phyloP scores from a whole-genome alignment of 768 basidiomycete species.

The Podaxis mareebaensis region DNA sequence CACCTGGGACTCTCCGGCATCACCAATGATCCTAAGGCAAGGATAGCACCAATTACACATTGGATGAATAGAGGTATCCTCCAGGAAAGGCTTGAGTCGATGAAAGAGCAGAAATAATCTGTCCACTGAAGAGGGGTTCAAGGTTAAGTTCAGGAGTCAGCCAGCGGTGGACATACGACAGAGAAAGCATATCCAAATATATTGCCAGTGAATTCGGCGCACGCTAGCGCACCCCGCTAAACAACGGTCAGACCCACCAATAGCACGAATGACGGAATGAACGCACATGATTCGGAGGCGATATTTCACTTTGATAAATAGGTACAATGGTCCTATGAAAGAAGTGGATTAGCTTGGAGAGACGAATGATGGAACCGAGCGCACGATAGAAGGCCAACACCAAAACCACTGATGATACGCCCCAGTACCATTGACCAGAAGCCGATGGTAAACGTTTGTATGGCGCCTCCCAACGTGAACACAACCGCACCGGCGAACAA shows the following conservation, averaged over 20 bases:
- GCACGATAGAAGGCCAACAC: constrained; percentile 78
- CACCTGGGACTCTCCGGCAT: constrained; percentile 88
- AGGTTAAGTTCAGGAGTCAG: neutral
- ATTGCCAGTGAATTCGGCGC: constrained; percentile 91
- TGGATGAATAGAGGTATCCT: constrained; percentile 81
- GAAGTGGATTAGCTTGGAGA: neutral
- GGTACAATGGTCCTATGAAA: constrained; percentile 74
- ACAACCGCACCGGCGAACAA: constrained; percentile 72
- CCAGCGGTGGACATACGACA: constrained; percentile 42
- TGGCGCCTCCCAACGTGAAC: constrained; percentile 74
- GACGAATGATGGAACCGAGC: constrained; percentile 25
- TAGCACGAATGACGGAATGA: neutral
- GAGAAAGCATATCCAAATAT: constrained; percentile 83
- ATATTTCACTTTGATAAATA: constrained; percentile 90
- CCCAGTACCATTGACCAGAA: constrained; percentile 74
- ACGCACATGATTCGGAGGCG: constrained; percentile 78
- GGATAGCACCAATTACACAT: constrained; percentile 76
- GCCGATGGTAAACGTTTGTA: constrained; percentile 73
- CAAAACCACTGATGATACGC: constrained; percentile 71
- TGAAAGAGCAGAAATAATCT: constrained; percentile 87
- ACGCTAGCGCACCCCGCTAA: constrained; percentile 82
- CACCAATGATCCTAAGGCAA: constrained; percentile 72
- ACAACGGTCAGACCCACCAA: neutral
- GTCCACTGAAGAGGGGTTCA: constrained; percentile 60
- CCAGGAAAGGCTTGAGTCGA: constrained; percentile 81